A percentile compares a stretch with the other conserved stretches of the same genome.
Conservation (phyloP, 352 stramenopile genomes). For the Globisporangium parvum region DNA sequence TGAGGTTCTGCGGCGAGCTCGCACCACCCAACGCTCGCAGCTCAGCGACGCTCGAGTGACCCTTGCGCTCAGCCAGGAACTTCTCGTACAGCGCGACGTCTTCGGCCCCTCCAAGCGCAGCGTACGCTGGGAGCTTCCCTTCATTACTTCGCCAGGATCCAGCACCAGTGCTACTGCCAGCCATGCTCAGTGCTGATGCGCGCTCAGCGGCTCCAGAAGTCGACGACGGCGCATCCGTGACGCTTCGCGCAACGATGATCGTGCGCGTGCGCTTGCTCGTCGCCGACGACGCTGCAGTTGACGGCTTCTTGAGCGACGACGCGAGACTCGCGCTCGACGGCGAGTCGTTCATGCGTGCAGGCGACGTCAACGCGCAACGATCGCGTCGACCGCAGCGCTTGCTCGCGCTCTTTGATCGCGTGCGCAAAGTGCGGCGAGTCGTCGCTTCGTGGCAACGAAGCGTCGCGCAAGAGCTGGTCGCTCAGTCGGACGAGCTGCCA, state of each 20-base stretch:
- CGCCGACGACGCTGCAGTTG: slow-evolving; percentile 28
- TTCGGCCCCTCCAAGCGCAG: slow-evolving; percentile 44
- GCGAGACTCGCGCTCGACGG: slow-evolving; percentile 32
- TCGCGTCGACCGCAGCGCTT: too few relatives aligned
- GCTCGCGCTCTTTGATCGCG: too few relatives aligned
- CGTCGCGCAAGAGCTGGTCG: too few relatives aligned
- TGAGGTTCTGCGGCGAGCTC: slow-evolving; percentile 18
- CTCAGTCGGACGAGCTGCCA: too few relatives aligned
- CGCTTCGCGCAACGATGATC: slow-evolving; percentile 43
- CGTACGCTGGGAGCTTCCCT: slow-evolving; percentile 53
- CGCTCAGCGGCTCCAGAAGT: slow-evolving; percentile 4
- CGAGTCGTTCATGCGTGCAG: slow-evolving; percentile 30
- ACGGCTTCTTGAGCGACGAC: slow-evolving; percentile 23
- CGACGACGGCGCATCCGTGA: slow-evolving; percentile 18
- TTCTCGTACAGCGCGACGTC: slow-evolving; percentile 58
- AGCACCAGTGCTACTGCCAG: not conserved
- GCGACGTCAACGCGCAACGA: too few relatives aligned
- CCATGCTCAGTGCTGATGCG: not conserved
- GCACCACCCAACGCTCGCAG: slow-evolving; percentile 11
- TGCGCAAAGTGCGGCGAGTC: too few relatives aligned
- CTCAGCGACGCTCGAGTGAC: slow-evolving; percentile 22
- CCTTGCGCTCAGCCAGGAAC: slow-evolving; percentile 43
- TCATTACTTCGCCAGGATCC: slow-evolving; percentile 3
- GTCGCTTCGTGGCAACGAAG: too few relatives aligned
- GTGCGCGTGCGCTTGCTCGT: slow-evolving; percentile 36